Evolutionary conservation across 805 yeast genomes (phyloP).

Genomic region (Candida sphagnicola): DNA sequence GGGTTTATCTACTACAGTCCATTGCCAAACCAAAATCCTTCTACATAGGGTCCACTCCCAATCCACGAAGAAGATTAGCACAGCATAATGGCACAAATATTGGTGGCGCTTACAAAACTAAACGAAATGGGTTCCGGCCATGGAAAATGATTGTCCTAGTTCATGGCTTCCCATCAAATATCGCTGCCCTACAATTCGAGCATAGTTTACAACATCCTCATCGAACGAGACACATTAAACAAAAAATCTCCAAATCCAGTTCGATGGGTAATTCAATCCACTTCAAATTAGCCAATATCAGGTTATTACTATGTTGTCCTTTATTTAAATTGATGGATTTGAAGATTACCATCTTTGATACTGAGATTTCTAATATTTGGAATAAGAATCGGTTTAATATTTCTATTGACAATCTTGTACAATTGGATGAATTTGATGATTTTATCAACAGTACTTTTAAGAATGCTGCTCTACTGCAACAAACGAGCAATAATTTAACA

Average conservation of each 20-base stretch:
- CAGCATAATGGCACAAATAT: slow-evolving; percentile 72
- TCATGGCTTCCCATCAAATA: slow-evolving; percentile 67
- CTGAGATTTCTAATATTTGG: slow-evolving; percentile 30
- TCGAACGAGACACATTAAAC: slow-evolving; percentile 55
- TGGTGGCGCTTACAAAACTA: slow-evolving; percentile 74
- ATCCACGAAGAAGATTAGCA: slow-evolving; percentile 60
- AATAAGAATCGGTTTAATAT: slow-evolving; percentile 25
- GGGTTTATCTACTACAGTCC: slow-evolving; percentile 69
- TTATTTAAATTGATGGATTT: slow-evolving; percentile 47
- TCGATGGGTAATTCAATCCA: slow-evolving; percentile 23
- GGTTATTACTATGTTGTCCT: slow-evolving; percentile 37
- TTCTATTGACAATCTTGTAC: slow-evolving; percentile 14
- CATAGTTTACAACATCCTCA: slow-evolving; percentile 81
- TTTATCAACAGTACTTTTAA: neutral
- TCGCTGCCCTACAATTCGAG: slow-evolving; percentile 72
- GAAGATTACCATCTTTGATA: slow-evolving; percentile 42
- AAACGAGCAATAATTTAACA: too few relatives aligned
- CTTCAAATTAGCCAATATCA: slow-evolving; percentile 45
- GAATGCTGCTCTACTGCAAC: too few relatives aligned
- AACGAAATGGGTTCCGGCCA: slow-evolving; percentile 54
- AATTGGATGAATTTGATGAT: slow-evolving; percentile 10
- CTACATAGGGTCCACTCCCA: slow-evolving; percentile 81
- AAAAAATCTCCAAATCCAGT: slow-evolving; percentile 26
- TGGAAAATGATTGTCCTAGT: slow-evolving; percentile 68
- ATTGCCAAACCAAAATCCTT: slow-evolving; percentile 52